Evolutionary conservation across 202 grass and related monocot genomes (phyloP), one percentile per base, ranked within the genome.

Genomic region (Miscanthus sacchariflorus): DNA sequence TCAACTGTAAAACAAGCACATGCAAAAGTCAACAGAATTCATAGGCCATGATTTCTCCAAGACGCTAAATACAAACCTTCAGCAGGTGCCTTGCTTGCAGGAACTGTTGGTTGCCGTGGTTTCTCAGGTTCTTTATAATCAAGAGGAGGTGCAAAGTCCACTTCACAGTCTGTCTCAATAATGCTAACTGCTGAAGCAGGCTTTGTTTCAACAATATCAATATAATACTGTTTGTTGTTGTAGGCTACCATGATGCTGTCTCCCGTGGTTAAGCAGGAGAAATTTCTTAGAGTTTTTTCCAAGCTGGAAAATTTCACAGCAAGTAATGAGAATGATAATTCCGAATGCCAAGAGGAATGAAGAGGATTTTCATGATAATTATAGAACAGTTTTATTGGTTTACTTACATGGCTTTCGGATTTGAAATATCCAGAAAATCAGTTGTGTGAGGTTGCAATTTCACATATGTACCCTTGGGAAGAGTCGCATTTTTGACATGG

Each of bases 71-170:
- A 48, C 82, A 90, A 70, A 91, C 9, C 86, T 89, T 42, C 15
- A 95, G 52, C 52, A 56, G 52, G 52, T 71, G 74, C 18, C 35
- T 95, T 91, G 79, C 46, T 81, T 75, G 85, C 12, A 73, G 89
- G 80, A 80, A 86, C 70, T 52, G 79, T 43, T 46, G 72, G 59
- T 64, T 75, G 84, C 68, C 85, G 87, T 19, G 11, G 72, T 39
- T 85, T 93, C 89, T 93, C 89, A 73, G 91, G 92, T 78, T 89
- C 94, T 87, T 91, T 93, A 18, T 95, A 96, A 75, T 98, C 94
- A 17, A 98, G 96, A 27, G 96, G 94, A 83, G 92, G 92, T 79
- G 94, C 94, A 86, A 98, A 98, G 69, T 98, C 96, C 45, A 95
- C 96, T 77, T 98, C 94, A 79, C 94, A 98, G 82, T 98, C 96